These are phyloP conservation scores for Chlamydomonas reinhardtii DNA, from an alignment of 163 green algal genomes.

Conservation along the genomic window DNA sequence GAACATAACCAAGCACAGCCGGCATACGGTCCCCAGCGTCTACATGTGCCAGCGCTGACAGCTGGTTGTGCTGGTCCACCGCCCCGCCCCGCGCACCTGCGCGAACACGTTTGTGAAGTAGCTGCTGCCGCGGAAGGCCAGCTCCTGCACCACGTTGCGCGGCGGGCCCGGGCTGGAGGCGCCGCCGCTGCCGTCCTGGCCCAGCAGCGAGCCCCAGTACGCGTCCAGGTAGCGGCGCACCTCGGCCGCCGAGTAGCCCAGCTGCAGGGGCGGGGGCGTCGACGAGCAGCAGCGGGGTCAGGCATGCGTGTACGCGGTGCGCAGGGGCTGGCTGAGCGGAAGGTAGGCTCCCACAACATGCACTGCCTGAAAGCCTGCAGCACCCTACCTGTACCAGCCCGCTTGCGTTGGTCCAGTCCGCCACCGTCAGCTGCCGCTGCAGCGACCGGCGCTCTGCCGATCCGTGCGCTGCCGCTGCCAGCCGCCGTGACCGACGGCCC, in stretches of 20 bases:
- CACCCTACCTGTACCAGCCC: too few relatives aligned
- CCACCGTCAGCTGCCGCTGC: not conserved
- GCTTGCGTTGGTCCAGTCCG: too few relatives aligned
- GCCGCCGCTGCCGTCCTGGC: not conserved
- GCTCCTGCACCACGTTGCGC: constrained; percentile 24
- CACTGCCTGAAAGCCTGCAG: too few relatives aligned
- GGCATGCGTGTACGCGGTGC: not conserved
- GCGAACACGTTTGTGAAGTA: constrained; percentile 21
- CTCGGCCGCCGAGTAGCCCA: constrained; percentile 7
- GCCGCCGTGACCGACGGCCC: too few relatives aligned
- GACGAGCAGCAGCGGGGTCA: not conserved
- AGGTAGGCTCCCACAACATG: too few relatives aligned
- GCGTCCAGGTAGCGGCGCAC: not conserved
- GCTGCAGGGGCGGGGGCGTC: not conserved
- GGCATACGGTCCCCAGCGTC: too few relatives aligned
- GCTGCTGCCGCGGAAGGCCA: constrained; percentile 8
- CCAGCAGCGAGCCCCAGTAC: constrained; percentile 18
- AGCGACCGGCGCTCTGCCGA: not conserved
- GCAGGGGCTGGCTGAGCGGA: too few relatives aligned
- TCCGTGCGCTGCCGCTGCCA: too few relatives aligned
- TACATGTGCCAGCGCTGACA: too few relatives aligned
- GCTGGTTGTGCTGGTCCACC: too few relatives aligned
- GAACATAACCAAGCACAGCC: too few relatives aligned
- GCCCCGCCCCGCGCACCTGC: not conserved
- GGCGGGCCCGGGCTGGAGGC: not conserved